Base-by-base conservation (phyloP, 768 basidiomycete species). In the Russula sp. region DNA sequence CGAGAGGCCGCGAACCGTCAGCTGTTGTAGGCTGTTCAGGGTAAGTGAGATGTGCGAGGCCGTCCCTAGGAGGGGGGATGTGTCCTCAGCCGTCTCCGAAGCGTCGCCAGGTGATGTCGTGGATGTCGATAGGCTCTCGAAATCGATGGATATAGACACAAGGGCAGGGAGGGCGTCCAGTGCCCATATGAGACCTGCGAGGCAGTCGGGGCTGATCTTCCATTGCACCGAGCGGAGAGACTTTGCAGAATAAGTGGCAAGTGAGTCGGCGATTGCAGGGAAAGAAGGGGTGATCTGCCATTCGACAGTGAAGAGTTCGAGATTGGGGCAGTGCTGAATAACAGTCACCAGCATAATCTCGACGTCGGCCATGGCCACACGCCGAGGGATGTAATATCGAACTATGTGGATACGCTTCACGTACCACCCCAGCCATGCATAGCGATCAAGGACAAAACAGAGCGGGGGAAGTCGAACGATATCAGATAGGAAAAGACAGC, bases 141-240 rank as follows among this genome's bases (percentile, higher is more conserved):
- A 80, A 34, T 83, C 78, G 62, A 91, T 77, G 66, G 83, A 82
- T 3, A 80, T 78, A 2, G 82, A 80, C 8, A 82, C 74, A 45
- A 91, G 75, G 56, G 73, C 73, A 0, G 83, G 83, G 5, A 91
- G 79, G 1, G 82, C 79, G 58, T 84, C 81, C 2, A 91, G 75
- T 6, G 87, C 84, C 85, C 86, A 87, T 49, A 90, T 89, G 5
- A 88, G 79, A 69, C 86, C 87, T 13, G 84, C 76, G 2, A 88
- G 73, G 0, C 80, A 77, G 20, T 80, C 77, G 0, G 77, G 77
- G 0, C 85, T 82, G 9, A 89, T 75, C 59, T 79, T 81, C 77
- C 85, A 83, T 55, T 84, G 81, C 0, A 86, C 78, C 0, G 86
- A 86, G 10, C 82, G 84, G 20, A 91, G 73, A 4, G 79, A 75